phyloP scores from a whole-genome alignment of 1,284 basidiomycete genomes.

The Vanrija pseudolonga region DNA sequence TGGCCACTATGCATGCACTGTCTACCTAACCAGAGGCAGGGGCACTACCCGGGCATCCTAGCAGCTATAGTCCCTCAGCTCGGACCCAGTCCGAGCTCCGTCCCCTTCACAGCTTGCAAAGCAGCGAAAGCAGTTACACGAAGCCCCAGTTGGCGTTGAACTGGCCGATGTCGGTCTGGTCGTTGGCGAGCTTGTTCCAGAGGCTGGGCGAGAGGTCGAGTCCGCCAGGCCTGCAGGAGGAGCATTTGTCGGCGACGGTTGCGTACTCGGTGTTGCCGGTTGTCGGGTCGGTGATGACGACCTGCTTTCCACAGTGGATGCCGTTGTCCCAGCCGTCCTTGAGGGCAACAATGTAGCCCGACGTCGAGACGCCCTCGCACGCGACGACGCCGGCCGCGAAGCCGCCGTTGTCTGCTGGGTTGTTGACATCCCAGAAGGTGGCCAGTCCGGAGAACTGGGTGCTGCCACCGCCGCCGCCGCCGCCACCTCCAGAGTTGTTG shows the following conservation, averaged over 20 bases:
- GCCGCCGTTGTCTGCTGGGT: no score
- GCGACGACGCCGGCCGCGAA: no score
- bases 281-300: not conserved
- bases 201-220: constrained; percentile 1
- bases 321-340: not conserved
- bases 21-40: no score
- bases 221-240: not conserved
- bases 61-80: not conserved
- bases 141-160: not conserved
- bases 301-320: not conserved
- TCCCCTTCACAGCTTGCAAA: not conserved
- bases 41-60: no score
- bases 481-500: no score
- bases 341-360: not conserved
- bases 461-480: no score
- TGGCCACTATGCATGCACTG: no score
- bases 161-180: not conserved
- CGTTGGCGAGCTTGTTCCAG: not conserved
- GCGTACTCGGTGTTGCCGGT: not conserved
- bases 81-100: not conserved
- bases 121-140: no score
- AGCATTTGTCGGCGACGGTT: constrained; percentile 4
- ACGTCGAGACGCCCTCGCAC: no score
- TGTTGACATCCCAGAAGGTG: no score
- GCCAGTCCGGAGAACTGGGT: no score